These are phyloP conservation scores for Fusarium foetens DNA, from an alignment of 2,329 filamentous ascomycete species.

Conservation along the genomic window DNA sequence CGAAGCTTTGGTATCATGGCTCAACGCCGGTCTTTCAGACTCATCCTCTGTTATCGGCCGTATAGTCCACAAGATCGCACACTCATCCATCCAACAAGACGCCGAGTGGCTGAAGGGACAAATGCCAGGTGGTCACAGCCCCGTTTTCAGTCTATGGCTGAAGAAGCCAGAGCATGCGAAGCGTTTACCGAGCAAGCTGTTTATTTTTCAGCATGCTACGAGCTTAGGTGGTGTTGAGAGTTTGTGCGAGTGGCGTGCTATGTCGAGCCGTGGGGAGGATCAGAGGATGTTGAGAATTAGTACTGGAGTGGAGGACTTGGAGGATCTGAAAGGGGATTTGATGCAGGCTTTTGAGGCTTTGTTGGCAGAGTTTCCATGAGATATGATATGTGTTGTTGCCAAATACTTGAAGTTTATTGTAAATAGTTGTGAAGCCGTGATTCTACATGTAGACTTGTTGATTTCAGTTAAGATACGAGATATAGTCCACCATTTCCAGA, in stretches of 20 bases:
- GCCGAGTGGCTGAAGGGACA: conserved; percentile 80
- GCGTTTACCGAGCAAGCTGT: conserved; percentile 78
- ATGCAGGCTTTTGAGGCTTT: conserved; percentile 71
- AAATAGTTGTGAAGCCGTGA: background rate
- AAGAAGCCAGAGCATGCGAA: conserved; percentile 69
- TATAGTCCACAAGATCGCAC: conserved; percentile 32
- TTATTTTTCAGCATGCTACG: conserved; percentile 92
- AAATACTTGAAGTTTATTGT: background rate
- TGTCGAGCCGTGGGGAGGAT: conserved; percentile 82
- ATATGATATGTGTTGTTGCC: background rate
- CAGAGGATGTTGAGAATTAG: conserved; percentile 80
- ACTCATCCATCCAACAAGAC: conserved; percentile 76
- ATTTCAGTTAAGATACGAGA: background rate
- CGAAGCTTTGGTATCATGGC: conserved; percentile 74
- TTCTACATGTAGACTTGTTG: accelerated
- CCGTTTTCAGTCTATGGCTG: conserved; percentile 83
- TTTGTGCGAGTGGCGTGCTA: conserved; percentile 89
- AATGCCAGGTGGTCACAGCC: conserved; percentile 91
- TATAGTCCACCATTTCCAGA: background rate
- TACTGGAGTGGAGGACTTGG: conserved; percentile 85
- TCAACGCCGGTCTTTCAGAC: conserved; percentile 61
- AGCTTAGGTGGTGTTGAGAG: conserved; percentile 86
- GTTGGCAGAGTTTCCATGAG: background rate
- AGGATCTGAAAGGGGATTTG: conserved; percentile 83
- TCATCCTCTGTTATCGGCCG: conserved; percentile 54